phyloP scores from a whole-genome alignment of 1,139 yeast genomes.

The Candida mesenterica region DNA sequence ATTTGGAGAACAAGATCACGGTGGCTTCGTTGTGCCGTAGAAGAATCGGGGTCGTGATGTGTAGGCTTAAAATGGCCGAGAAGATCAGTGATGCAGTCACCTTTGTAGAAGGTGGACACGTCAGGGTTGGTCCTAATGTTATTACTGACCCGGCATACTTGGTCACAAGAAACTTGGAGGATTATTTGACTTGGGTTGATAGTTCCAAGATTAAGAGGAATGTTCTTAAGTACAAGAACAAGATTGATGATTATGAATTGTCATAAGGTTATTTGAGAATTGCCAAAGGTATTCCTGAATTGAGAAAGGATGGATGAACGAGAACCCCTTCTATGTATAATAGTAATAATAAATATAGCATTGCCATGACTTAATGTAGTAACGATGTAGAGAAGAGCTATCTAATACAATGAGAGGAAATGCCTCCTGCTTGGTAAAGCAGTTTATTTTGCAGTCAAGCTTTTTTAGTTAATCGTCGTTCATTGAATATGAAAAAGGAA shows the following conservation, averaged over 20 bases:
- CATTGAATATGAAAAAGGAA: background rate
- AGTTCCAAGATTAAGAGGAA: conserved; percentile 89
- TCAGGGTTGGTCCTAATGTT: conserved; percentile 93
- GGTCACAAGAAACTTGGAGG: conserved; percentile 91
- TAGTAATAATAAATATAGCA: background rate
- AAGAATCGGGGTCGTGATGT: conserved; percentile 93
- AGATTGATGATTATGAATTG: conserved; percentile 74
- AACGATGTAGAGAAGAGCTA: background rate
- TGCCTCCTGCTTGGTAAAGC: too few relatives aligned
- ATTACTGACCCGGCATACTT: conserved; percentile 94
- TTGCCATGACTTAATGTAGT: background rate
- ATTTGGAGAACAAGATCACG: conserved; percentile 84
- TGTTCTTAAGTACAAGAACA: conserved; percentile 83
- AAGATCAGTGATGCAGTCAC: conserved; percentile 85
- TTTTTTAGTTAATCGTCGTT: too few relatives aligned
- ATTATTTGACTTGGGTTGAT: conserved; percentile 97
- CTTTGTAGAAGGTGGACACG: conserved; percentile 95
- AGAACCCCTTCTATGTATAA: background rate
- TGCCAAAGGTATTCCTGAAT: too few relatives aligned
- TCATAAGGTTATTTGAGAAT: conserved; percentile 39
- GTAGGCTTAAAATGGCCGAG: conserved; percentile 92
- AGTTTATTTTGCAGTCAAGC: too few relatives aligned
- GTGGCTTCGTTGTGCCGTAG: conserved; percentile 92
- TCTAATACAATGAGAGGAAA: too few relatives aligned
- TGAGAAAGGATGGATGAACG: background rate